A percentile compares a stretch with the other conserved stretches of the same genome.
Conservation (phyloP, 495 filamentous ascomycete genomes). For the Penicillium diatomitis region DNA sequence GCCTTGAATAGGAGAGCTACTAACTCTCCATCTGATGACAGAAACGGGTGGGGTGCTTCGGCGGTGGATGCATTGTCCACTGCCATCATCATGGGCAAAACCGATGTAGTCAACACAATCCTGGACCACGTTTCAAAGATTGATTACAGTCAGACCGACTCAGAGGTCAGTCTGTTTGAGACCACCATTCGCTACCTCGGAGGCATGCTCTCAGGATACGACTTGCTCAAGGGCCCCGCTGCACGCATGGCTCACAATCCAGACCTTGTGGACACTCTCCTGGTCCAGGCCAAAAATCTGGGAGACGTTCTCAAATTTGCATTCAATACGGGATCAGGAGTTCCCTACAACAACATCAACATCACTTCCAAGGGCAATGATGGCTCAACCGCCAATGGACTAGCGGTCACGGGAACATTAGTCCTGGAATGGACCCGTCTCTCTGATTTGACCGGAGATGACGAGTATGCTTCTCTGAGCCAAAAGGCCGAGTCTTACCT, state of each 20-base stretch:
- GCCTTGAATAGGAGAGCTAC: neutral
- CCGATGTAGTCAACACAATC: slow-evolving; percentile 57
- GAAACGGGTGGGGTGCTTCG: slow-evolving; percentile 82
- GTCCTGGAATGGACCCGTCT: slow-evolving; percentile 82
- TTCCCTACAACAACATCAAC: slow-evolving; percentile 65
- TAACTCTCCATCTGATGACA: slow-evolving; percentile 16
- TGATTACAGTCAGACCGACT: slow-evolving; percentile 54
- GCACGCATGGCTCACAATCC: slow-evolving; percentile 38
- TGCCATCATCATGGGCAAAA: slow-evolving; percentile 66
- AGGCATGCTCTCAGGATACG: slow-evolving; percentile 74
- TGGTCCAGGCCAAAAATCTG: slow-evolving; percentile 58
- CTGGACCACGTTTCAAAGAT: slow-evolving; percentile 58
- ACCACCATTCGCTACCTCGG: slow-evolving; percentile 84
- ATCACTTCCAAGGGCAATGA: slow-evolving; percentile 43
- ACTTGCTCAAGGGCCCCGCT: slow-evolving; percentile 66
- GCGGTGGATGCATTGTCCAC: slow-evolving; percentile 79
- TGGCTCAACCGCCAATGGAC: slow-evolving; percentile 48
- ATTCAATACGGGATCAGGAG: slow-evolving; percentile 66
- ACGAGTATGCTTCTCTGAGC: slow-evolving; percentile 54
- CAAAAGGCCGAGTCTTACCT: slow-evolving; percentile 67
- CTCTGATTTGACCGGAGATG: slow-evolving; percentile 63
- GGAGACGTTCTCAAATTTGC: slow-evolving; percentile 67
- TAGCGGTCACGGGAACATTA: slow-evolving; percentile 64
- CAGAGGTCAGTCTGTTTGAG: slow-evolving; percentile 68
- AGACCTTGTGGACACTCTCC: slow-evolving; percentile 43